A percentile compares a stretch with the other conserved stretches of the same genome.
Conservation (phyloP, 768 basidiomycete species). For the Trametes cinnabarina region DNA sequence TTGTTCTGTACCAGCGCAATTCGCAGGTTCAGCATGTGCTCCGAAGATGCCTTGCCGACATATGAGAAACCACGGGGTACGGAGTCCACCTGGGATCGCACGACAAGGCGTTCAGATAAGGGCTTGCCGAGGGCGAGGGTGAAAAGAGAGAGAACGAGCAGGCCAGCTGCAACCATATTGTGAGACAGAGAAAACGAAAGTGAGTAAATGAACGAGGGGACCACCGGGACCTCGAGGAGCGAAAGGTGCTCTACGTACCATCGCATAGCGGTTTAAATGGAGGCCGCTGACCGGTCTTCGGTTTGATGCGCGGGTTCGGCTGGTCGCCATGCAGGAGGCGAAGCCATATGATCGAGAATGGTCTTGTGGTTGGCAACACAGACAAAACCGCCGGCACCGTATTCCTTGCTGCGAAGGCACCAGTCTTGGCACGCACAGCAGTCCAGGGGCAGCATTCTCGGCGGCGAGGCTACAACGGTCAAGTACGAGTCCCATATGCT, state of each 20-base stretch:
- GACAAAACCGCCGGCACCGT: not conserved
- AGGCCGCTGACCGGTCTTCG: not conserved
- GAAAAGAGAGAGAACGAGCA: conserved; percentile 25
- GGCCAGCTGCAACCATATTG: conserved; percentile 21
- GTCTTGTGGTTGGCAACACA: conserved; percentile 8
- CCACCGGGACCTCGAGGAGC: conserved; percentile 19
- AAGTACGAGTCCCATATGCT: too few relatives aligned
- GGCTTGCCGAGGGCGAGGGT: conserved; percentile 24
- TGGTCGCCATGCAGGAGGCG: conserved; percentile 13
- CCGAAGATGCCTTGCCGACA: conserved; percentile 27
- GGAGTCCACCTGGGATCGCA: conserved; percentile 21
- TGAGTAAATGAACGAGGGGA: conserved; percentile 16
- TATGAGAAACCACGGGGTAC: conserved; percentile 32
- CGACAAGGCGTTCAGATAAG: conserved; percentile 25
- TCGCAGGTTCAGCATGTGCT: conserved; percentile 35
- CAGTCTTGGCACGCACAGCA: conserved; percentile 12
- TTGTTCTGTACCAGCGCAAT: conserved; percentile 39
- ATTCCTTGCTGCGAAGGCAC: conserved; percentile 10
- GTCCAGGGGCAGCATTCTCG: not conserved
- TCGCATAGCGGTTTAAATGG: conserved; percentile 1
- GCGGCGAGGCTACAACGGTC: too few relatives aligned
- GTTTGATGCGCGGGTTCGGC: not conserved
- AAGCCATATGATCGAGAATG: conserved; percentile 14
- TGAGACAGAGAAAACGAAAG: conserved; percentile 10
- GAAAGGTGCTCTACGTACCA: conserved; percentile 4